Conservation (phyloP, 768 basidiomycete genomes). For the Leucocoprinus leucothites region DNA sequence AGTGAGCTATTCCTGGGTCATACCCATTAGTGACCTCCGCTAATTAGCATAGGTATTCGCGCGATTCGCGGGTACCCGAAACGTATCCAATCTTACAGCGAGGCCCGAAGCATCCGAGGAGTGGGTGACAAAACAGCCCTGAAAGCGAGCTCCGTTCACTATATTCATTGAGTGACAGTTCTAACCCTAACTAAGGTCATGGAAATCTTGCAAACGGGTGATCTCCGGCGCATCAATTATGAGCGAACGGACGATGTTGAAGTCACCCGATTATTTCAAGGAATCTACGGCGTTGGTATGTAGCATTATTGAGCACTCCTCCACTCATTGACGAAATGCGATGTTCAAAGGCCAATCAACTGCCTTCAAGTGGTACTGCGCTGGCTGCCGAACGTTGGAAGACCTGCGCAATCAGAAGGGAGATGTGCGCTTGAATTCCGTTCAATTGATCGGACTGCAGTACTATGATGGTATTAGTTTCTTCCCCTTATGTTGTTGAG, state of each 20-base stretch:
- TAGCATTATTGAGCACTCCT: not conserved
- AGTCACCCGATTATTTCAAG: slow-evolving; percentile 58
- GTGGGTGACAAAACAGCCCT: slow-evolving; percentile 74
- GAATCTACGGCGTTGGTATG: slow-evolving; percentile 84
- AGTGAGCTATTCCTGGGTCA: slow-evolving; percentile 34
- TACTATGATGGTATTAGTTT: slow-evolving; percentile 61
- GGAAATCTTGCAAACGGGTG: slow-evolving; percentile 77
- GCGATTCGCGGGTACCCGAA: slow-evolving; percentile 52
- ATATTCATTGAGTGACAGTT: not conserved
- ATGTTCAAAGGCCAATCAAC: slow-evolving; percentile 48
- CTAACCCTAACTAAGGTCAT: slow-evolving; percentile 50
- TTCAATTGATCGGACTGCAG: slow-evolving; percentile 64
- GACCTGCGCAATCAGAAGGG: slow-evolving; percentile 62
- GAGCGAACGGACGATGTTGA: slow-evolving; percentile 65
- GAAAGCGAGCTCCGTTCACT: slow-evolving; percentile 43
- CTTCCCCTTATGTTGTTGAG: slow-evolving; percentile 4
- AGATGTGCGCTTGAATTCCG: slow-evolving; percentile 56
- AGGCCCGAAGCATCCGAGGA: slow-evolving; percentile 58
- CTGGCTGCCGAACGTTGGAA: slow-evolving; percentile 75
- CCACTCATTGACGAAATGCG: not conserved
- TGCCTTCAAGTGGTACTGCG: slow-evolving; percentile 71
- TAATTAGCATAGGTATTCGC: slow-evolving; percentile 47
- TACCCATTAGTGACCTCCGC: not conserved
- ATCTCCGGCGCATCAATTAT: slow-evolving; percentile 62
- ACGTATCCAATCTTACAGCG: slow-evolving; percentile 53